Percentiles rank a stretch among this genome's conserved stretches.
Conservation (phyloP, 2,329 filamentous ascomycete genomes). For the Helicocarpus griseus region DNA sequence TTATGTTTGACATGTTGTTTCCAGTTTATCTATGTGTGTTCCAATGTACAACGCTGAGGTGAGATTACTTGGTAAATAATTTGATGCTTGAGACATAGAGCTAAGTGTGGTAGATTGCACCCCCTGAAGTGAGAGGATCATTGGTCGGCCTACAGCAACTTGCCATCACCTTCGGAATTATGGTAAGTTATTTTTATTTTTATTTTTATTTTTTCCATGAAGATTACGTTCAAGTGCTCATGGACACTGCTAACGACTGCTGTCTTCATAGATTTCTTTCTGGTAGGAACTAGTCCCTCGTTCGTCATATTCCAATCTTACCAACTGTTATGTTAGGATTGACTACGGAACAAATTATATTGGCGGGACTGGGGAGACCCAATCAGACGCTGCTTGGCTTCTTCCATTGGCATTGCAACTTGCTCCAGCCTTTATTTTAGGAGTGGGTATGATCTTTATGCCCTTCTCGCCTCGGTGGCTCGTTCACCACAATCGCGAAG, state of each 20-base stretch:
- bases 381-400: constrained; percentile 46
- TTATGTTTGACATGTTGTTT: neutral
- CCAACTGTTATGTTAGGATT: constrained; percentile 14
- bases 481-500: constrained; percentile 58
- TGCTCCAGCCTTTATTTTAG: constrained; percentile 55
- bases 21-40: constrained; percentile 25
- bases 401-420: constrained; percentile 44
- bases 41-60: constrained; percentile 42
- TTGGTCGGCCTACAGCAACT: constrained; percentile 58
- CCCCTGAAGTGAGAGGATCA: constrained; percentile 57
- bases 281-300: constrained; percentile 20
- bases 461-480: constrained; percentile 71
- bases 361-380: constrained; percentile 46
- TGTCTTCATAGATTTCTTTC: constrained; percentile 24
- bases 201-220: neutral
- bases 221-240: neutral
- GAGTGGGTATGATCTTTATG: constrained; percentile 69
- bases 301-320: constrained; percentile 37
- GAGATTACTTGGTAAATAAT: constrained; percentile 57
- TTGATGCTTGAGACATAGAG: constrained; percentile 36
- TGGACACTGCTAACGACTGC: neutral
- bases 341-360: constrained; percentile 48
- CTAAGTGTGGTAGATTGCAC: constrained; percentile 42
- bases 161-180: constrained; percentile 50
- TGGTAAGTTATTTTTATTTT: constrained; percentile 37